Percentiles rank a stretch among this genome's conserved stretches.
Evolutionary conservation across 352 stramenopile species (phyloP).

Genomic region (Phytophthora cryptogea): DNA sequence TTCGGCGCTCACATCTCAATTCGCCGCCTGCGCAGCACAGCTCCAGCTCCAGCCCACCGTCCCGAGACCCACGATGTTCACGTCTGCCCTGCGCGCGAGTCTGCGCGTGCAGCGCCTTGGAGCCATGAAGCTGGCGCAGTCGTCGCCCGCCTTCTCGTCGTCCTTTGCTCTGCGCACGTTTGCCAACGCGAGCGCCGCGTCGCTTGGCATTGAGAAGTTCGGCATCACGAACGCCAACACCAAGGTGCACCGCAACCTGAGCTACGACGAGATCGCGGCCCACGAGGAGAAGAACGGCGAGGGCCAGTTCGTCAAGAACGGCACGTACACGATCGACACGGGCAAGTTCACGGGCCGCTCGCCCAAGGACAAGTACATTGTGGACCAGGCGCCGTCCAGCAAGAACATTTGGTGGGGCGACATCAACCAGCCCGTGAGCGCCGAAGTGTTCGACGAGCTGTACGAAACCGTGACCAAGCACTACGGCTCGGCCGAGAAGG

Average conservation of each 20-base stretch:
- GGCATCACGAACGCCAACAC: slow-evolving; percentile 90
- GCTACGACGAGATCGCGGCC: slow-evolving; percentile 94
- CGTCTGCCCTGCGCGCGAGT: slow-evolving; percentile 55
- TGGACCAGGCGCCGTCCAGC: slow-evolving; percentile 91
- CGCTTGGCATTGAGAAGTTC: slow-evolving; percentile 85
- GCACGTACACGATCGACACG: slow-evolving; percentile 97
- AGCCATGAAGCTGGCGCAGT: slow-evolving; percentile 40
- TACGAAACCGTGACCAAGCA: slow-evolving; percentile 94
- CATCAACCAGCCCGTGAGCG: slow-evolving; percentile 94
- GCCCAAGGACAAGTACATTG: slow-evolving; percentile 98
- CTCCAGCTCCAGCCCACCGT: neutral
- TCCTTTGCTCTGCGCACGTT: slow-evolving; percentile 42
- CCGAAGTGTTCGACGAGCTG: slow-evolving; percentile 96
- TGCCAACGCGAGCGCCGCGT: slow-evolving; percentile 47
- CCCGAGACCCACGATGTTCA: slow-evolving; percentile 52
- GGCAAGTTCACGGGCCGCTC: slow-evolving; percentile 98
- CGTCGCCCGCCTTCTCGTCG: slow-evolving; percentile 33
- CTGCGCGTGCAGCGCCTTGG: slow-evolving; percentile 59
- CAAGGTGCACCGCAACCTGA: slow-evolving; percentile 96
- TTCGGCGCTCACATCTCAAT: slow-evolving; percentile 44
- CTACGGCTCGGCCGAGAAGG: slow-evolving; percentile 92
- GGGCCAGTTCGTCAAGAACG: slow-evolving; percentile 87
- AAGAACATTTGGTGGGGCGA: slow-evolving; percentile 97
- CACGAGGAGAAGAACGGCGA: slow-evolving; percentile 96
- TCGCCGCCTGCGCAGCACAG: slow-evolving; percentile 28